Evolutionary conservation across 352 stramenopile species (phyloP).

Genomic region (Blastocystis sp.): DNA sequence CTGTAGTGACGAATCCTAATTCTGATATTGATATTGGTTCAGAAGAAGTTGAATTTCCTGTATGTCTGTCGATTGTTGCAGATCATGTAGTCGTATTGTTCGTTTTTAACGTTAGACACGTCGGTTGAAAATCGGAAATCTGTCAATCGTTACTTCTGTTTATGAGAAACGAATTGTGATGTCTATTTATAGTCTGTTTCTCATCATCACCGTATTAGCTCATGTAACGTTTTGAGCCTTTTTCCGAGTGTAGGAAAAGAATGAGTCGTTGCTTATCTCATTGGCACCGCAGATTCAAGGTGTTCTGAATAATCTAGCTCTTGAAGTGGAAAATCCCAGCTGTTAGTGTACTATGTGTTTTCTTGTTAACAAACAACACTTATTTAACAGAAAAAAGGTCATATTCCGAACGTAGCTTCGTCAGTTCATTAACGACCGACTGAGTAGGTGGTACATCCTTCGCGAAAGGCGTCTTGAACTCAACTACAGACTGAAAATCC

Average conservation of each 20-base stretch:
- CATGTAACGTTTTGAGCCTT: not conserved
- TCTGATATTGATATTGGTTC: constrained; percentile 30
- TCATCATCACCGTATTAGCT: not conserved
- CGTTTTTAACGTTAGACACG: not conserved
- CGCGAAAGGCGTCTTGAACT: constrained; percentile 7
- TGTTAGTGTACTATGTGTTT: constrained; percentile 14
- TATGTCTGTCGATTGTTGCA: constrained; percentile 9
- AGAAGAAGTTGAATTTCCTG: constrained; percentile 31
- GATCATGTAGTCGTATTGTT: not conserved
- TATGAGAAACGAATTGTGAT: constrained; percentile 18
- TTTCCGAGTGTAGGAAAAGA: not conserved
- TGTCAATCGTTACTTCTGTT: constrained; percentile 4
- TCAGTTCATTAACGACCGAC: not conserved
- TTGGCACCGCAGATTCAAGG: constrained; percentile 15
- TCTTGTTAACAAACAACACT: not conserved
- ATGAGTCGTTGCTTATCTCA: not conserved
- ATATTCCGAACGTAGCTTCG: not conserved
- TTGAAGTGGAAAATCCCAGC: constrained; percentile 21
- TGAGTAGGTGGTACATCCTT: constrained; percentile 1
- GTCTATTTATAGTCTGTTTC: constrained; percentile 1
- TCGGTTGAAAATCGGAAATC: not conserved
- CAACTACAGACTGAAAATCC: not conserved
- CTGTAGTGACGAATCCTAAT: constrained; percentile 1
- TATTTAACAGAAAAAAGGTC: not conserved
- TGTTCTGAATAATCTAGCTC: constrained; percentile 14